These are phyloP conservation scores for Salvia rosmarinus DNA, from an alignment of 257 asterid genomes.

Conservation along the genomic window DNA sequence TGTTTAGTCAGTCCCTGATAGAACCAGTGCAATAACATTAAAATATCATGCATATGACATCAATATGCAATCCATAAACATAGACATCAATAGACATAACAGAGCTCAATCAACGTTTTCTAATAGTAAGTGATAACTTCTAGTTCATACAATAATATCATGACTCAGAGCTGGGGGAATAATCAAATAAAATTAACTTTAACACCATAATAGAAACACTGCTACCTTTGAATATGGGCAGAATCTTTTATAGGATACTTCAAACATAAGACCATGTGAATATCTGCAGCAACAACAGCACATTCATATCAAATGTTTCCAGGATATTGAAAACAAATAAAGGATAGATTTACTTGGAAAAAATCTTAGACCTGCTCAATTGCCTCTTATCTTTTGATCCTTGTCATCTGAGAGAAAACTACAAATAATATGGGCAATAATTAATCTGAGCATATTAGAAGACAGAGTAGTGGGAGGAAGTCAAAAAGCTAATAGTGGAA, in stretches of 20 bases:
- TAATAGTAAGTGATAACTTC: neutral
- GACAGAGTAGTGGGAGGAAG: neutral
- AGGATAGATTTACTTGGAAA: slow-evolving; percentile 22
- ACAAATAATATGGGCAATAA: slow-evolving; percentile 32
- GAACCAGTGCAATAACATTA: neutral
- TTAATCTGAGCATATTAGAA: neutral
- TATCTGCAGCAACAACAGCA: slow-evolving; percentile 55
- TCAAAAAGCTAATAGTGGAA: neutral
- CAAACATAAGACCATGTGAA: slow-evolving; percentile 82
- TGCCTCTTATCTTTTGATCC: slow-evolving; percentile 88
- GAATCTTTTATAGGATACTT: slow-evolving; percentile 68
- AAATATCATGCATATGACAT: slow-evolving; percentile 24
- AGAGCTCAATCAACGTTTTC: neutral
- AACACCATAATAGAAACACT: slow-evolving; percentile 26
- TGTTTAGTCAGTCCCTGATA: neutral
- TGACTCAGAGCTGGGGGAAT: neutral
- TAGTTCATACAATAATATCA: neutral
- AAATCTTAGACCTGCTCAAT: slow-evolving; percentile 70
- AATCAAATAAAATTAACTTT: neutral
- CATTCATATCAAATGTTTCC: slow-evolving; percentile 20
- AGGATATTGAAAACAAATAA: slow-evolving; percentile 7
- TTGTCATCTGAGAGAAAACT: slow-evolving; percentile 88
- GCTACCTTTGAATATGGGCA: slow-evolving; percentile 65
- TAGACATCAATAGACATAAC: neutral
- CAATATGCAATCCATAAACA: slow-evolving; percentile 18